These are phyloP conservation scores for Crithidia bombi DNA, from an alignment of 208 protist species.

Conservation along the genomic window DNA sequence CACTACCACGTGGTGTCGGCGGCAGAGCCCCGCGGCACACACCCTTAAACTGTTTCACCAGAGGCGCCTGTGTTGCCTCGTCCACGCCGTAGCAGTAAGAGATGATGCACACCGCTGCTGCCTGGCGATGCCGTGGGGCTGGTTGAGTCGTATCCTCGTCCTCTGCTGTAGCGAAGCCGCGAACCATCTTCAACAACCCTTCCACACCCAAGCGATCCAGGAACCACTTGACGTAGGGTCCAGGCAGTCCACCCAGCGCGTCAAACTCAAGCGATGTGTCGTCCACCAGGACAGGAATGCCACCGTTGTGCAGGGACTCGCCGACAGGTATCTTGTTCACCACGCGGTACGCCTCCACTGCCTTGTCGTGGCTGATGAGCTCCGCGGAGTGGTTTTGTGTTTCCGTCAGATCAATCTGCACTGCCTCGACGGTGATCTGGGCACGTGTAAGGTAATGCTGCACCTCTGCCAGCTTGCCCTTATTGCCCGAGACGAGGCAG, in stretches of 20 bases:
- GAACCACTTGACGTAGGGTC: conserved; percentile 99
- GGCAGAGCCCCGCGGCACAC: conserved; percentile 71
- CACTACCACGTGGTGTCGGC: conserved; percentile 59
- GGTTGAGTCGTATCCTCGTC: conserved; percentile 33
- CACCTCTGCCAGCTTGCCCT: conserved; percentile 97
- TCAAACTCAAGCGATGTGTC: conserved; percentile 98
- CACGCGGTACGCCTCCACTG: conserved; percentile 76
- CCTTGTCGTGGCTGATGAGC: conserved; percentile 94
- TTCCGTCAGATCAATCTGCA: conserved; percentile 92
- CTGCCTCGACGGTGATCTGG: conserved; percentile 52
- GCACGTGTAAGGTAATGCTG: conserved; percentile 62
- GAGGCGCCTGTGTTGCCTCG: conserved; percentile 14
- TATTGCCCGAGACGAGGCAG: conserved; percentile 96
- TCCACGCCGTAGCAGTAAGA: conserved; percentile 37
- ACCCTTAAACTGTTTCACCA: conserved; percentile 74
- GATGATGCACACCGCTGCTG: conserved; percentile 86
- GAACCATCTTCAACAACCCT: conserved; percentile 93
- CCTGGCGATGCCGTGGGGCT: conserved; percentile 42
- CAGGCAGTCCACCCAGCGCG: conserved; percentile 95
- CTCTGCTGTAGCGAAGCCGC: conserved; percentile 62
- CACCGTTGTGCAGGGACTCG: conserved; percentile 24
- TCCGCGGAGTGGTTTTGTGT: conserved; percentile 92
- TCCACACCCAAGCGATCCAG: conserved; percentile 90
- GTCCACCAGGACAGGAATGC: conserved; percentile 90
- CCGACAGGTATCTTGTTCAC: conserved; percentile 38